phyloP scores from a whole-genome alignment of 345 rosid species.

The Hibiscus syriacus region DNA sequence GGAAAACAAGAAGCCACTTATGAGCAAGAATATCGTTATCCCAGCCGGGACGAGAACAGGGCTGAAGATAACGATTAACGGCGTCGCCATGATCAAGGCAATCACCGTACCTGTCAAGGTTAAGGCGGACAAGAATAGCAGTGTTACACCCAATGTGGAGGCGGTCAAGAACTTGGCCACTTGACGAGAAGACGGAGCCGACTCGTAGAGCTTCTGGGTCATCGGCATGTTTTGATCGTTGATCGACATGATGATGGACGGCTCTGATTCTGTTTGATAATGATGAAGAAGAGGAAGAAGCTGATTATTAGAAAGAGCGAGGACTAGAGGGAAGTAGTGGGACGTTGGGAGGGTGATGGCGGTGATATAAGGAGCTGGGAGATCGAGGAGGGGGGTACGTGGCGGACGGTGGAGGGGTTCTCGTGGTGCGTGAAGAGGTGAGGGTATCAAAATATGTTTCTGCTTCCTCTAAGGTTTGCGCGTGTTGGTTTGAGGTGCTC shows the following conservation, averaged over 20 bases:
- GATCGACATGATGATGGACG: slow-evolving; percentile 9
- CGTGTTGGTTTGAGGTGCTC: slow-evolving; percentile 12
- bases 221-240: slow-evolving; percentile 21
- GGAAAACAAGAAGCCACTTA: slow-evolving; percentile 42
- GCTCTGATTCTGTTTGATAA: neutral
- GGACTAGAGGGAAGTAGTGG: neutral
- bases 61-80: slow-evolving; percentile 48
- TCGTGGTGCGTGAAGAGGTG: neutral
- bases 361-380: neutral
- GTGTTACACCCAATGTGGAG: slow-evolving; percentile 27
- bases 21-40: slow-evolving; percentile 19
- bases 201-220: slow-evolving; percentile 18
- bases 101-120: slow-evolving; percentile 49
- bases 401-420: neutral
- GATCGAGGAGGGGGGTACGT: neutral
- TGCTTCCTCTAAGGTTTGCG: neutral
- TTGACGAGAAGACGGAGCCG: slow-evolving; percentile 24
- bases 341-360: neutral
- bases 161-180: slow-evolving; percentile 51
- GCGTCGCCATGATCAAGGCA: slow-evolving; percentile 47
- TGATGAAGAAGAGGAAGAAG: neutral
- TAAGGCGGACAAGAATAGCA: slow-evolving; percentile 38
- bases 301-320: too few species aligned
- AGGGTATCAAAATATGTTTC: neutral
- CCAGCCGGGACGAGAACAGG: slow-evolving; percentile 61